These are phyloP conservation scores for Trifolium repens DNA, from an alignment of 306 rosid genomes.

Conservation along the genomic window DNA sequence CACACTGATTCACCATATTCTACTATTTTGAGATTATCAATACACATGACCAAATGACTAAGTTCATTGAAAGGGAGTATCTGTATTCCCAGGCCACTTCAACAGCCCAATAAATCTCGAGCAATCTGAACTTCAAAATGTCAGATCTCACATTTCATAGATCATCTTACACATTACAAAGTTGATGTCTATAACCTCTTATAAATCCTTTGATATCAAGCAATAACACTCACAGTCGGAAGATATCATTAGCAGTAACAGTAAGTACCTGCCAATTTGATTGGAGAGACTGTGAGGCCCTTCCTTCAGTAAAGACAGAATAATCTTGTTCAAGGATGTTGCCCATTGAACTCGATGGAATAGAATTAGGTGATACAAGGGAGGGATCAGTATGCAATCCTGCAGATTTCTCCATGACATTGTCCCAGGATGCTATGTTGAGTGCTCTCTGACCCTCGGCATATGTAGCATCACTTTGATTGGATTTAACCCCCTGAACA, in stretches of 20 bases:
- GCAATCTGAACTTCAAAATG: constrained; percentile 25
- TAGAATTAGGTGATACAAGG: constrained; percentile 46
- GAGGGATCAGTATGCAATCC: constrained; percentile 55
- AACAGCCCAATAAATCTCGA: constrained; percentile 18
- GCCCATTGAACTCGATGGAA: constrained; percentile 49
- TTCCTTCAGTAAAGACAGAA: constrained; percentile 43
- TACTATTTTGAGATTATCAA: background rate
- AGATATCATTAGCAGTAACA: constrained; percentile 32
- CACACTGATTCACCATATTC: background rate
- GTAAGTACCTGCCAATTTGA: constrained; percentile 74
- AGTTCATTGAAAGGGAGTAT: constrained; percentile 27
- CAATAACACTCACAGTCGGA: constrained; percentile 18
- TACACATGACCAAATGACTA: background rate
- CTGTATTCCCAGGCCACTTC: constrained; percentile 22
- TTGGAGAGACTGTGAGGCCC: constrained; percentile 48
- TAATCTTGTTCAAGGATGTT: constrained; percentile 51
- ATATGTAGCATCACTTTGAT: constrained; percentile 39
- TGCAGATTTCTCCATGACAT: constrained; percentile 57
- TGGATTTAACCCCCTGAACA: constrained; percentile 51
- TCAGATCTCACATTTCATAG: constrained; percentile 4
- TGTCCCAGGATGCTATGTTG: constrained; percentile 61
- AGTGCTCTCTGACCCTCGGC: constrained; percentile 53
- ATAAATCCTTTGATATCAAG: constrained; percentile 4
- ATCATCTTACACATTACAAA: background rate
- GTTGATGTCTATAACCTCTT: background rate